phyloP scores from a whole-genome alignment of 1,284 basidiomycete species.

The Melampsora americana region DNA sequence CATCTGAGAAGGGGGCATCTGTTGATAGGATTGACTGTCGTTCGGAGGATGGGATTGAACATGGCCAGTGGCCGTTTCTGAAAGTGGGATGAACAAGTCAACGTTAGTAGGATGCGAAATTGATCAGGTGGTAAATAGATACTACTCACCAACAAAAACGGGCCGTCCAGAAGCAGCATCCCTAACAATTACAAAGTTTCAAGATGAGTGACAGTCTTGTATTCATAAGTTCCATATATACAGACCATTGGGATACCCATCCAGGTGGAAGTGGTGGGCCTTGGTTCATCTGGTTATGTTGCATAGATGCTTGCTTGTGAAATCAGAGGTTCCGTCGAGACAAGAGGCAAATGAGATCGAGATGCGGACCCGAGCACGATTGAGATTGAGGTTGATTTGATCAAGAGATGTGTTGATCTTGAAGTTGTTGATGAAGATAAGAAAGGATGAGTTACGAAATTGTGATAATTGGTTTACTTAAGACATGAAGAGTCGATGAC shows the following conservation, averaged over 20 bases:
- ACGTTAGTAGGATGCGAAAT: not conserved
- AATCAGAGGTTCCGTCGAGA: not conserved
- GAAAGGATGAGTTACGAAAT: too few relatives aligned
- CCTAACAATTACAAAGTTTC: not conserved
- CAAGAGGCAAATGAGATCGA: too few relatives aligned
- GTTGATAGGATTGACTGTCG: constrained; percentile 1
- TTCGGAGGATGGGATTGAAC: constrained; percentile 25
- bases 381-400: too few relatives aligned
- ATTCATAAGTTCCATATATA: not conserved
- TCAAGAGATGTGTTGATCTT: too few relatives aligned
- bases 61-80: constrained; percentile 37
- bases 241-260: constrained; percentile 37
- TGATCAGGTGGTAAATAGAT: not conserved
- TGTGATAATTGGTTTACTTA: too few relatives aligned
- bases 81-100: not conserved
- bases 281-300: constrained; percentile 15
- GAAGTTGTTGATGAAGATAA: too few relatives aligned
- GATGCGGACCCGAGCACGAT: too few relatives aligned
- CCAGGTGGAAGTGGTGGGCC: constrained; percentile 36
- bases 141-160: constrained; percentile 32
- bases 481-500: too few relatives aligned
- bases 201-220: not conserved
- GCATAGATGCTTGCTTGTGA: constrained; percentile 19
- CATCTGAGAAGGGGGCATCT: constrained; percentile 28
- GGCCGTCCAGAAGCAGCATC: constrained; percentile 26